A percentile compares a stretch with the other conserved stretches of the same genome.
Conservation (phyloP, 2,329 filamentous ascomycete genomes). For the Exophiala mesophila region DNA sequence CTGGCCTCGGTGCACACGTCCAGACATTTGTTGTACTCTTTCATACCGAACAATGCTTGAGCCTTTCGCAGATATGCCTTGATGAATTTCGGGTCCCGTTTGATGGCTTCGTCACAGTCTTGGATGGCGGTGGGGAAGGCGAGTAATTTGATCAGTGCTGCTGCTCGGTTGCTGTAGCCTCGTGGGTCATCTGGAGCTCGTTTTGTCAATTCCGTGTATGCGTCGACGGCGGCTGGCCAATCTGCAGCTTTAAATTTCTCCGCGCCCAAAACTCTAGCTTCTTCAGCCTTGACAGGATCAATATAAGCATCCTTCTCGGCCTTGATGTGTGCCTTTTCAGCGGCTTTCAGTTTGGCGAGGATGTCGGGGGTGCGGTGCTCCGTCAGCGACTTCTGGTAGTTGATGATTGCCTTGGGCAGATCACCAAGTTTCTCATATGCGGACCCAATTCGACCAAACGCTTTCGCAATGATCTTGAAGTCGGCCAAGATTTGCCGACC, state of each 20-base stretch:
- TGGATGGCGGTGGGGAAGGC: conserved; percentile 89
- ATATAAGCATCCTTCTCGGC: conserved; percentile 74
- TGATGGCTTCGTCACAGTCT: conserved; percentile 88
- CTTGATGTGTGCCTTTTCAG: conserved; percentile 80
- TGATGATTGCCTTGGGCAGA: conserved; percentile 71
- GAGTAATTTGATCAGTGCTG: conserved; percentile 93
- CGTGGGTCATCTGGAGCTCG: conserved; percentile 87
- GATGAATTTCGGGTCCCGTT: conserved; percentile 87
- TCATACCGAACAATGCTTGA: conserved; percentile 93
- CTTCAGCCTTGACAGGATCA: conserved; percentile 85
- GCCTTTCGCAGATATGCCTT: conserved; percentile 95
- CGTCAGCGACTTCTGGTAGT: conserved; percentile 89
- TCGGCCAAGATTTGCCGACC: conserved; percentile 86
- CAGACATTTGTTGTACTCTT: conserved; percentile 92
- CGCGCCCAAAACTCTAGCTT: conserved; percentile 91
- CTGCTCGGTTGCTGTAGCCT: conserved; percentile 95
- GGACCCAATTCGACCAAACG: conserved; percentile 92
- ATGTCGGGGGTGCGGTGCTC: conserved; percentile 96
- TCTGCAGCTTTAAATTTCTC: conserved; percentile 95
- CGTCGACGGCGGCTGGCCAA: conserved; percentile 90
- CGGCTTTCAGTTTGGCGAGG: conserved; percentile 82
- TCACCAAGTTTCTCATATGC: conserved; percentile 89
- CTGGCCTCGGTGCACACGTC: conserved; percentile 81
- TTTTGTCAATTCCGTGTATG: conserved; percentile 96
- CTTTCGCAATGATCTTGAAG: conserved; percentile 89